Base-by-base conservation (phyloP, 345 rosid species). In the Nasturtium officinale region DNA sequence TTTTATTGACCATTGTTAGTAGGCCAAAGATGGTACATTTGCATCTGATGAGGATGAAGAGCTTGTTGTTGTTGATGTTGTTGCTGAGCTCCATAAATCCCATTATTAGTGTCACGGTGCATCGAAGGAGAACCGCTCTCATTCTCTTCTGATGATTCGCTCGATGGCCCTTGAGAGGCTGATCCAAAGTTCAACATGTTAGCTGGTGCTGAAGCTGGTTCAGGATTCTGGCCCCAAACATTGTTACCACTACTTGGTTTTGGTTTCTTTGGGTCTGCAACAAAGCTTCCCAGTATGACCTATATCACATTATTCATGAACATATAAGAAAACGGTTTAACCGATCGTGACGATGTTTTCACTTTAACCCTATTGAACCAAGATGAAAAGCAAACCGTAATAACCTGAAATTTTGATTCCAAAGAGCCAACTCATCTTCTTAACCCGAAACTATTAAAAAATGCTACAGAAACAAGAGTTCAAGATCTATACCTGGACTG, bases 261-360 rank as follows among this genome's bases (percentile, higher is more conserved):
- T 6, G 69, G 63, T 78, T 88, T 94, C 77, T 83, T 94, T 33
- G 79, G 85, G 43, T 84, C 91, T 0, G 82, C 84, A 26, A 90
- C 71, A 64, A 95, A 95, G 89, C 99, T 91, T 65, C 97, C 99
- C 30, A 91, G 86, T 51, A 91, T 87, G 16, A 94, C 82, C 98
- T 94, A 80, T 26, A 18, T 12, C 71, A 65, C 65, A 65, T 56
- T 9, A 30, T 0, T 33, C 56, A 61, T 50, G 71, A 51, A 20
- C 37, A 67, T 20, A 30, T 62, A 66, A 51, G 26, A 15, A 38
- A n/a, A 17, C 7, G 0, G 57, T 15, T 21, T 21, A 10, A 51
- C 56, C 3, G 1, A 51, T 5, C 17, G 18, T 35, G 71, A 67
- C 9, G 42, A 16, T 32, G 10, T 15, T 32, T 51, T 1, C 2